Percentiles rank a stretch among this genome's conserved stretches.
These are phyloP conservation scores for Pleurotus eryngii DNA, from an alignment of 768 basidiomycete species.

Conservation along the genomic window DNA sequence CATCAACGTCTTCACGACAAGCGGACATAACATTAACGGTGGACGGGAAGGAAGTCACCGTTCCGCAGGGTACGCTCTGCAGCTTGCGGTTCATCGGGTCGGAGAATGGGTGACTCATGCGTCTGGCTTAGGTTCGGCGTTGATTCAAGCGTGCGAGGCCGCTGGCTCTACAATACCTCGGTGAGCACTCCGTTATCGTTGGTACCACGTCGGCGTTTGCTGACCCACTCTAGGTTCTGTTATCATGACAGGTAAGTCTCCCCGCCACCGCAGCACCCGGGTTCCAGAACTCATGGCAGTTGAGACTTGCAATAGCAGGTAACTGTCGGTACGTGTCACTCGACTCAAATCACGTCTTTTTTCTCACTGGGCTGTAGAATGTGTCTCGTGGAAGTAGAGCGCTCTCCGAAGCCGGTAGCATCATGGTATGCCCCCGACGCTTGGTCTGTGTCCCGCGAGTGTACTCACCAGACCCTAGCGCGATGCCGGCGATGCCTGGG, in stretches of 20 bases:
- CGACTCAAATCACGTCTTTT: neutral
- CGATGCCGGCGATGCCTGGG: conserved; percentile 97
- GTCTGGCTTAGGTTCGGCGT: conserved; percentile 66
- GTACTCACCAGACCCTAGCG: conserved; percentile 40
- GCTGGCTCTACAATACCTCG: conserved; percentile 80
- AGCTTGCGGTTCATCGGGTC: neutral
- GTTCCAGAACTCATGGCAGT: conserved; percentile 1
- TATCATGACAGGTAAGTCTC: conserved; percentile 74
- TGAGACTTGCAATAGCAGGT: conserved; percentile 90
- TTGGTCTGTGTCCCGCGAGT: neutral
- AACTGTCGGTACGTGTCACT: conserved; percentile 73
- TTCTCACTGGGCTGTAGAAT: conserved; percentile 50
- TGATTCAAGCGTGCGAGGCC: conserved; percentile 95
- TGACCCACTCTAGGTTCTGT: conserved; percentile 54
- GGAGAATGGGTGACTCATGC: neutral
- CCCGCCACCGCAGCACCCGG: neutral
- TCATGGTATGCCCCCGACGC: conserved; percentile 59
- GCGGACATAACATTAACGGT: conserved; percentile 91
- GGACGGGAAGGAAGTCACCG: conserved; percentile 96
- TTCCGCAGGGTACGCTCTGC: conserved; percentile 77
- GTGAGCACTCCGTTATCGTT: conserved; percentile 32
- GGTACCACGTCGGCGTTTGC: conserved; percentile 4
- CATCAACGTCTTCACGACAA: conserved; percentile 60
- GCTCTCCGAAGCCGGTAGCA: conserved; percentile 92
- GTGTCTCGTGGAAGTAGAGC: conserved; percentile 97